Evolutionary conservation across 768 basidiomycete genomes (phyloP).

Genomic region (Pleurotus salmoneostramineus): DNA sequence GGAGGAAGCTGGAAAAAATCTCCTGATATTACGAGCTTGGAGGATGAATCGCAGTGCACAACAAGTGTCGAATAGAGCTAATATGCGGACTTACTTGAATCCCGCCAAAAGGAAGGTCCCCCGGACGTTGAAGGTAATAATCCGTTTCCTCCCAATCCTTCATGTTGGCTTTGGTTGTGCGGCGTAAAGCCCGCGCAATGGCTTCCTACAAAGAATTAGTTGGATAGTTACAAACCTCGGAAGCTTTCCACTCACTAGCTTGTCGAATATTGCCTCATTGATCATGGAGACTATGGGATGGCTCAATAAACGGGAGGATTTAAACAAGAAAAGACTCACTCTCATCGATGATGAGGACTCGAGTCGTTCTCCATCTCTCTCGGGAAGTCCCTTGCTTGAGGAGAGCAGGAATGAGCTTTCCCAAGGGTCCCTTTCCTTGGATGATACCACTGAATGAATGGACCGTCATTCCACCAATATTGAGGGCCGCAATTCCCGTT

Average conservation of each 20-base stretch:
- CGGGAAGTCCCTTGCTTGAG: constrained; percentile 12
- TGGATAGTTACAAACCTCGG: background rate
- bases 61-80: background rate
- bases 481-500: constrained; percentile 63
- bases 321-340: constrained; percentile 31
- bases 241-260: constrained; percentile 40
- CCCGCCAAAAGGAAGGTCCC: constrained; percentile 53
- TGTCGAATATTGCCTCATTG: constrained; percentile 66
- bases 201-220: constrained; percentile 31
- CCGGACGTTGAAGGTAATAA: background rate
- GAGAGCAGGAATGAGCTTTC: constrained; percentile 36
- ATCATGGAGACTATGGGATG: constrained; percentile 63
- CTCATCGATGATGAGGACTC: constrained; percentile 70
- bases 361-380: constrained; percentile 47
- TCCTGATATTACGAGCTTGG: constrained; percentile 64
- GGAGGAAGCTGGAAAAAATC: constrained; percentile 85
- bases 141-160: background rate
- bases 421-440: constrained; percentile 45
- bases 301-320: background rate
- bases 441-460: constrained; percentile 68
- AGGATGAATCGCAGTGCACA: background rate
- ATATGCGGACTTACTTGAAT: constrained; percentile 43
- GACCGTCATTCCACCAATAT: constrained; percentile 67
- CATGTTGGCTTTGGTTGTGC: constrained; percentile 20
- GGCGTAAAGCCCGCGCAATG: constrained; percentile 33